Conservation (phyloP, 306 rosid genomes). For the Datisca glomerata region DNA sequence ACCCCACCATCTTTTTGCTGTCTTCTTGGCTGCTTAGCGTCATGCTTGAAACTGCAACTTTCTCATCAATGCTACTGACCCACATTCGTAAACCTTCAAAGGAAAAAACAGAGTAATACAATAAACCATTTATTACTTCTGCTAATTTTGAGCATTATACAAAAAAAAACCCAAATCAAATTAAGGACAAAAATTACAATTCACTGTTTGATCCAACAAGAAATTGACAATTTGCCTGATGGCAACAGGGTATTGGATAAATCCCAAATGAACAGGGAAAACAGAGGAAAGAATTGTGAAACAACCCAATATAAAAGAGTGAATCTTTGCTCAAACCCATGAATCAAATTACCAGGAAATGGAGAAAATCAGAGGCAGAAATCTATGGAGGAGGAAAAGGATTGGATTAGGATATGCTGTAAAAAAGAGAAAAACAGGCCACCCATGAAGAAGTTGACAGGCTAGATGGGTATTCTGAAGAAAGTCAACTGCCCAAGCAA, state of each 20-base stretch:
- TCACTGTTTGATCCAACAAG: too few relatives aligned
- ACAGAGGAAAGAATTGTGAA: too few relatives aligned
- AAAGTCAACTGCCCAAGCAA: conserved; percentile 37
- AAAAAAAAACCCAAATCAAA: conserved; percentile 7
- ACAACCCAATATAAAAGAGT: too few relatives aligned
- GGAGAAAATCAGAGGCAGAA: conserved; percentile 9
- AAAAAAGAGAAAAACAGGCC: conserved; percentile 16
- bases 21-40: conserved; percentile 18
- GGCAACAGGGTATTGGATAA: too few relatives aligned
- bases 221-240: too few relatives aligned
- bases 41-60: conserved; percentile 19
- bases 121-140: too few relatives aligned
- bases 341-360: conserved; percentile 7
- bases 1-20: conserved; percentile 23
- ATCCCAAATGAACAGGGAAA: too few relatives aligned
- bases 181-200: background rate
- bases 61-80: conserved; percentile 20
- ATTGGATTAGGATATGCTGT: conserved; percentile 7
- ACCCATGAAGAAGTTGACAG: conserved; percentile 24
- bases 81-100: conserved; percentile 20
- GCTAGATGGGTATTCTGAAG: conserved; percentile 23
- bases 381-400: conserved; percentile 16
- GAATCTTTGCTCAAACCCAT: too few relatives aligned
- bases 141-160: too few relatives aligned
- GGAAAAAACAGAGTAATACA: background rate